Evolutionary conservation across 2,329 filamentous ascomycete genomes (phyloP), one percentile per base, ranked within the genome.

Genomic region (Ambrosiella cleistominuta): DNA sequence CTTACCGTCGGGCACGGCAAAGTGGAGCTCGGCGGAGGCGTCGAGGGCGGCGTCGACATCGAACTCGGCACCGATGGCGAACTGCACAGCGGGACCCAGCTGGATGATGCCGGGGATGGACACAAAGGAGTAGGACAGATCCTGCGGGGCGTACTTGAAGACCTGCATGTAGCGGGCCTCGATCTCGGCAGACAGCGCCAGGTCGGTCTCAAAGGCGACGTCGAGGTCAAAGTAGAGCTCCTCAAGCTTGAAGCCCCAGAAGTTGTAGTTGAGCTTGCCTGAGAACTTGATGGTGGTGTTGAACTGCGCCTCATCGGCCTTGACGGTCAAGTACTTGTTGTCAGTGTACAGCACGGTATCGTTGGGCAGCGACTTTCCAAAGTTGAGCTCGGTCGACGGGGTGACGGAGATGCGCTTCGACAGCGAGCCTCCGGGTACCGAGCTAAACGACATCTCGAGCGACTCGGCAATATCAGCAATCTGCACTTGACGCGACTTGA

Each of bases 141-240:
- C 61, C n/a, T 65, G 65, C 0, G 70, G 68, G 17, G 68, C 61
- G 63, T 71, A 72, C 27, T 63, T 64, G 59, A 71, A 65, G 11
- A 64, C 66, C 8, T 68, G 66, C 56, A 61, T 64, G 62, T 69
- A 70, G 1, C 68, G 61, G 0, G 67, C 67, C 2, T 63, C 65
- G 7, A 72, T 65, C 13, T 67, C 65, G 42, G 69, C 66, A 38
- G 66, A 67, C 27, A 75, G 56, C 15, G 63, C 68, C 2, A 74
- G 61, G 39, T 68, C 65, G 1, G 70, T 68, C 13, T 65, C 66
- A 56, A 73, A 66, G 19, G 64, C 62, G 19, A 71, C 66, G 56
- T 73, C 70, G 61, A 74, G 66, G 61, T 74, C 71, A 50, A 75
- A 70, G 63, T 69, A 70, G 4, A 74, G 66, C 35, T 65, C 63